Conservation (phyloP, 768 basidiomycete genomes). For the Lactarius evosmus region DNA sequence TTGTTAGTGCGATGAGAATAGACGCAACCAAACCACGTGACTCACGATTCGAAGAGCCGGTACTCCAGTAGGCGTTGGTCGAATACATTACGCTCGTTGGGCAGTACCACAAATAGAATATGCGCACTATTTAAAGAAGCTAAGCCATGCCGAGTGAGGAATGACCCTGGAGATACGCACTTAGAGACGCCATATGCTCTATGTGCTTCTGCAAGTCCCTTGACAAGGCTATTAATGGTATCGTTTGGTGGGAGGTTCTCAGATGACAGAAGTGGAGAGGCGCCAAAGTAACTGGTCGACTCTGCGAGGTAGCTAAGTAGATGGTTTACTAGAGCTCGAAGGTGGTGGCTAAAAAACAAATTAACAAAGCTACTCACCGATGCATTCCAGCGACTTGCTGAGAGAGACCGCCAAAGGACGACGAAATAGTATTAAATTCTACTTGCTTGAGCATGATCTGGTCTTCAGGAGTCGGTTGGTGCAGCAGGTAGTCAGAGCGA, state of each 20-base stretch:
- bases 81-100: slow-evolving; percentile 88
- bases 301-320: slow-evolving; percentile 58
- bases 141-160: background rate
- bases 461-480: slow-evolving; percentile 43
- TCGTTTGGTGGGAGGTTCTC: slow-evolving; percentile 71
- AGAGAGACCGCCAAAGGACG: slow-evolving; percentile 83
- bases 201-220: slow-evolving; percentile 80
- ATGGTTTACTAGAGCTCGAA: background rate
- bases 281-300: slow-evolving; percentile 63
- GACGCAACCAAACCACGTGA: slow-evolving; percentile 7
- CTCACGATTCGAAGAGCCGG: slow-evolving; percentile 73
- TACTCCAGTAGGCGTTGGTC: slow-evolving; percentile 91
- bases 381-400: slow-evolving; percentile 68
- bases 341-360: background rate
- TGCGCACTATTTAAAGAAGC: slow-evolving; percentile 39
- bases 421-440: slow-evolving; percentile 96
- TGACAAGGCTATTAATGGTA: slow-evolving; percentile 63
- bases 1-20: slow-evolving; percentile 1
- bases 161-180: slow-evolving; percentile 38
- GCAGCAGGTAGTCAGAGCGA: slow-evolving; percentile 91
- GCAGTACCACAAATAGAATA: slow-evolving; percentile 88
- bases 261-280: slow-evolving; percentile 49
- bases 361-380: slow-evolving; percentile 45
- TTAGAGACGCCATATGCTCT: slow-evolving; percentile 57
- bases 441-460: slow-evolving; percentile 77